These are phyloP conservation scores for Candolleomyces aberdarensis DNA, from an alignment of 768 basidiomycete genomes.

Conservation along the genomic window DNA sequence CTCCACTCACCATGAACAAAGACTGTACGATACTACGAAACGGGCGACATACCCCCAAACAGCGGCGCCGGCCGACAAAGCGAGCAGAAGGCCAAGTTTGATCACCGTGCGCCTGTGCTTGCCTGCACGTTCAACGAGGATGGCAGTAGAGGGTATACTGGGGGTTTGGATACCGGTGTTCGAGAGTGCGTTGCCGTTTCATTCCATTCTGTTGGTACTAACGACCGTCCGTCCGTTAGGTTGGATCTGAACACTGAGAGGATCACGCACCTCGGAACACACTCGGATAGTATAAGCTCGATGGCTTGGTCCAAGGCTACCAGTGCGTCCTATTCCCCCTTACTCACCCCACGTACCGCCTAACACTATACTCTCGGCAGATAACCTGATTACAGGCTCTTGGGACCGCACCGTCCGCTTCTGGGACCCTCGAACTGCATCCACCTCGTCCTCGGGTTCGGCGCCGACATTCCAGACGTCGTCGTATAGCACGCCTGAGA, in stretches of 20 bases:
- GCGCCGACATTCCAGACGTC: slow-evolving; percentile 37
- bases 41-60: slow-evolving; percentile 53
- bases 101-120: slow-evolving; percentile 88
- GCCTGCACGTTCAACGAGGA: slow-evolving; percentile 70
- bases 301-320: slow-evolving; percentile 66
- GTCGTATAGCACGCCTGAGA: slow-evolving; percentile 70
- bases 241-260: slow-evolving; percentile 75
- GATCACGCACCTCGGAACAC: slow-evolving; percentile 72
- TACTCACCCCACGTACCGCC: no score
- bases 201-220: neutral
- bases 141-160: slow-evolving; percentile 59
- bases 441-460: slow-evolving; percentile 25
- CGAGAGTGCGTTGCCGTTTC: slow-evolving; percentile 58
- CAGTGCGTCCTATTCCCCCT: slow-evolving; percentile 39
- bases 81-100: slow-evolving; percentile 76
- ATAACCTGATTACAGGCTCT: slow-evolving; percentile 71
- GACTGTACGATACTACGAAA: slow-evolving; percentile 51
- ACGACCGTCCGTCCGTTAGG: slow-evolving; percentile 34
- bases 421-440: slow-evolving; percentile 67
- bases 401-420: slow-evolving; percentile 90
- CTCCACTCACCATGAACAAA: slow-evolving; percentile 6
- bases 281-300: slow-evolving; percentile 75
- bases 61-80: slow-evolving; percentile 31
- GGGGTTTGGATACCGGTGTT: slow-evolving; percentile 82
- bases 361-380: no score